Evolutionary conservation across 1,139 yeast species (phyloP).

Genomic region (Wickerhamomyces sp.): DNA sequence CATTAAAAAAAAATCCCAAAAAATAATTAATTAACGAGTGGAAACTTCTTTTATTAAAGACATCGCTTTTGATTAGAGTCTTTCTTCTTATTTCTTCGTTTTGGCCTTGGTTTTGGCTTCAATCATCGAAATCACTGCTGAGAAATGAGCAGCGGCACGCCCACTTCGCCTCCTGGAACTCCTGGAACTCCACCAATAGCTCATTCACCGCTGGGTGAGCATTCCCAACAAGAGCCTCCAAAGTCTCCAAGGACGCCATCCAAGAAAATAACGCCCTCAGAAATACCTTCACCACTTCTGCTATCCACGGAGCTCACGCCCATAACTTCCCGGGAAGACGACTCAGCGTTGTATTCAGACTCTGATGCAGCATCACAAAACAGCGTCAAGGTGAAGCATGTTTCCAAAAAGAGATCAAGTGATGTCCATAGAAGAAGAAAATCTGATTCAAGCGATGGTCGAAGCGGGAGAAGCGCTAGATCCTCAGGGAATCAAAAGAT

Average conservation of each 20-base stretch:
- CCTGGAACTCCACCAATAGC: background rate
- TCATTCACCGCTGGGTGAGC: too few relatives aligned
- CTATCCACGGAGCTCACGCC: conserved; percentile 28
- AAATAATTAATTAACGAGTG: too few relatives aligned
- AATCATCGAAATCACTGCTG: background rate
- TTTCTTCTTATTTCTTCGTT: too few relatives aligned
- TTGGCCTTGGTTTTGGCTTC: background rate
- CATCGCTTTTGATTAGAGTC: too few relatives aligned
- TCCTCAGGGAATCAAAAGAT: conserved; percentile 23
- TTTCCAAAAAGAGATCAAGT: conserved; percentile 4
- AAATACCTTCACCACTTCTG: conserved; percentile 27
- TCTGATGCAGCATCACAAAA: conserved; percentile 30
- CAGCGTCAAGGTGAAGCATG: conserved; percentile 6
- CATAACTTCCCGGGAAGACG: conserved; percentile 29
- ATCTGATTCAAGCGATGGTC: conserved; percentile 20
- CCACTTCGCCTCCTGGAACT: background rate
- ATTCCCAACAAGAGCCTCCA: background rate
- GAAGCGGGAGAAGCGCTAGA: conserved; percentile 20
- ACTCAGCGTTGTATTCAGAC: conserved; percentile 32
- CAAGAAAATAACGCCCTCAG: background rate
- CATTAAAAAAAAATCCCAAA: too few relatives aligned
- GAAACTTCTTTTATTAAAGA: too few relatives aligned
- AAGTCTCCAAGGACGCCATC: conserved; percentile 4
- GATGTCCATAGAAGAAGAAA: conserved; percentile 14
- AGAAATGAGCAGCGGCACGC: background rate